These are phyloP conservation scores for Pinus albicaulis DNA, from an alignment of 75 land plant species.

Conservation along the genomic window DNA sequence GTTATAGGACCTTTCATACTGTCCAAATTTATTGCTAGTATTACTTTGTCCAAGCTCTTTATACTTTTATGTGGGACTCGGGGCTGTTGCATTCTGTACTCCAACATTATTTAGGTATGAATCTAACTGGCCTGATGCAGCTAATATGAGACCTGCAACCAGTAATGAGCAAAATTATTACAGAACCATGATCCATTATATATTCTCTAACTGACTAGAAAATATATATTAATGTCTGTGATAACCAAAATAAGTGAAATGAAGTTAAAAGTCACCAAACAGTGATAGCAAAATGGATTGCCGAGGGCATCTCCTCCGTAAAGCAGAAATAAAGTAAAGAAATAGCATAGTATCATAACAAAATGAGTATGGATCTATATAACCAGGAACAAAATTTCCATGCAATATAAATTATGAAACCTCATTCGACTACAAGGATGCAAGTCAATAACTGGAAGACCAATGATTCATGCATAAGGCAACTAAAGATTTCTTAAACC, in stretches of 20 bases:
- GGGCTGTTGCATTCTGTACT: not conserved
- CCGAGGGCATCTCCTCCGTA: too few relatives aligned
- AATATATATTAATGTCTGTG: too few relatives aligned
- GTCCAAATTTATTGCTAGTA: not conserved
- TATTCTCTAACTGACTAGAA: not conserved
- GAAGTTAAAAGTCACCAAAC: too few relatives aligned
- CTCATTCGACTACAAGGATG: not conserved
- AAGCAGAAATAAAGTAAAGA: too few relatives aligned
- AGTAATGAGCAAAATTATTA: not conserved
- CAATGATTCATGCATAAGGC: too few relatives aligned
- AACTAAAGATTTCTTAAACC: not conserved
- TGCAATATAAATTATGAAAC: not conserved
- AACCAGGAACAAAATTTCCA: constrained; percentile 1
- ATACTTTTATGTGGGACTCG: not conserved
- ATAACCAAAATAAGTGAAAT: too few relatives aligned
- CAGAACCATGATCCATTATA: constrained; percentile 1
- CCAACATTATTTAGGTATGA: not conserved
- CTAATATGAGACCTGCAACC: constrained; percentile 9
- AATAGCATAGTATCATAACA: too few relatives aligned
- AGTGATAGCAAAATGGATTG: not conserved
- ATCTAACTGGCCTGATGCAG: constrained; percentile 8
- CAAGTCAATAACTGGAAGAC: too few relatives aligned
- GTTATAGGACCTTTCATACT: too few relatives aligned
- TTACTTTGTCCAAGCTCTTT: not conserved
- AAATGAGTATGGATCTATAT: not conserved